Conservation (phyloP, 805 yeast species). For the Wickerhamomyces ciferrii region DNA sequence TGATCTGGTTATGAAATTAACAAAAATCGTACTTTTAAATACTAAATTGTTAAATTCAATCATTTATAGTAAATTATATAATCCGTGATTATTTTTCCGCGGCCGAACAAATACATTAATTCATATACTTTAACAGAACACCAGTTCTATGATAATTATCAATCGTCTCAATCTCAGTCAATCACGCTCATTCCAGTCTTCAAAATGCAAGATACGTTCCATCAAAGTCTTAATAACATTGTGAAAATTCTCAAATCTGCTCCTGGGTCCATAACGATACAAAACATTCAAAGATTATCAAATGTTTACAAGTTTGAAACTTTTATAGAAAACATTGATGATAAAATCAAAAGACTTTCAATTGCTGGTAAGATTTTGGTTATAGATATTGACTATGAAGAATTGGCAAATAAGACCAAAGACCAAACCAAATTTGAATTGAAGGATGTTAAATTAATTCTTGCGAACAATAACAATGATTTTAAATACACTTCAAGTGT, state of each 20-base stretch:
- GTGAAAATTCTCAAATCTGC: constrained; percentile 14
- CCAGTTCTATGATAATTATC: no score
- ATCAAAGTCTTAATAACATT: constrained; percentile 14
- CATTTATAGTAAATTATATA: no score
- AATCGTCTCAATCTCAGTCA: no score
- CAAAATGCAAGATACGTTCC: constrained; percentile 22
- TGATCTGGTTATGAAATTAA: not conserved
- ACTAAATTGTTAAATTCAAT: no score
- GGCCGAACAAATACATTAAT: not conserved
- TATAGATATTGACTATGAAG: constrained; percentile 20
- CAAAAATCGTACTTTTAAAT: no score
- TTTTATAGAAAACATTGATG: constrained; percentile 15
- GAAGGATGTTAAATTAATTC: constrained; percentile 15
- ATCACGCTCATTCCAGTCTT: no score
- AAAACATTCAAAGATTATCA: constrained; percentile 21
- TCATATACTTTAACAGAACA: no score
- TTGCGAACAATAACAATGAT: constrained; percentile 20
- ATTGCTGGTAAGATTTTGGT: constrained; percentile 24
- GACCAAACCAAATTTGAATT: constrained; percentile 10
- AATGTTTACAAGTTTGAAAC: constrained; percentile 22
- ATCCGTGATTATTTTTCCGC: not conserved
- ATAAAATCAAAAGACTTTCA: constrained; percentile 12
- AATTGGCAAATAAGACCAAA: constrained; percentile 2
- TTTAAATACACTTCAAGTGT: constrained; percentile 12
- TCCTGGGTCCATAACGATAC: constrained; percentile 16